Percentiles rank a stretch among this genome's conserved stretches.
Conservation (phyloP, 805 yeast species). For the Scheffersomyces ergatensis region DNA sequence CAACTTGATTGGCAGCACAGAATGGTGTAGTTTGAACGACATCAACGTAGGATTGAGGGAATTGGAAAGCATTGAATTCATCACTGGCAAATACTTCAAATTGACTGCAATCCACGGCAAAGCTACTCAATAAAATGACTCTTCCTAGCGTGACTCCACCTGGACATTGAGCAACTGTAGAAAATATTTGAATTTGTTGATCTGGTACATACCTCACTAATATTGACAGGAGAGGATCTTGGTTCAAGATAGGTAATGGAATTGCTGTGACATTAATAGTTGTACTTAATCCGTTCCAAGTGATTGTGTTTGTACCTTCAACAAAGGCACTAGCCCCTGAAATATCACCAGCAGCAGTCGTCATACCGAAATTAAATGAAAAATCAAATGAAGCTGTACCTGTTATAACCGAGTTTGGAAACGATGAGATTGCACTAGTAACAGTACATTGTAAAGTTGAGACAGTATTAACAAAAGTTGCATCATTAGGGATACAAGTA, state of each 20-base stretch:
- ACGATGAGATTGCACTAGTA: slow-evolving; percentile 6
- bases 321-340: slow-evolving; percentile 13
- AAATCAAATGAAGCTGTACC: slow-evolving; percentile 21
- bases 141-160: slow-evolving; percentile 11
- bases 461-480: slow-evolving; percentile 12
- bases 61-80: slow-evolving; percentile 11
- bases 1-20: slow-evolving; percentile 2
- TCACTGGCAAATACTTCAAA: slow-evolving; percentile 8
- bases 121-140: slow-evolving; percentile 9
- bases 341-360: slow-evolving; percentile 14
- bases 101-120: slow-evolving; percentile 10
- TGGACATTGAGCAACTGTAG: slow-evolving; percentile 12
- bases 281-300: slow-evolving; percentile 12
- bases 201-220: slow-evolving; percentile 14
- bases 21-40: slow-evolving; percentile 2
- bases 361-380: slow-evolving; percentile 18
- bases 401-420: slow-evolving; percentile 7
- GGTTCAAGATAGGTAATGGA: background rate
- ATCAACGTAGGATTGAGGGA: slow-evolving; percentile 10
- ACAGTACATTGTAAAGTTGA: slow-evolving; percentile 17
- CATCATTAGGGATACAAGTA: slow-evolving; percentile 16
- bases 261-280: slow-evolving; percentile 1
- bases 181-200: slow-evolving; percentile 9
- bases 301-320: slow-evolving; percentile 15
- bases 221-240: slow-evolving; percentile 6